Conservation (phyloP, 2,329 filamentous ascomycete species). For the Cytospora piceicola region DNA sequence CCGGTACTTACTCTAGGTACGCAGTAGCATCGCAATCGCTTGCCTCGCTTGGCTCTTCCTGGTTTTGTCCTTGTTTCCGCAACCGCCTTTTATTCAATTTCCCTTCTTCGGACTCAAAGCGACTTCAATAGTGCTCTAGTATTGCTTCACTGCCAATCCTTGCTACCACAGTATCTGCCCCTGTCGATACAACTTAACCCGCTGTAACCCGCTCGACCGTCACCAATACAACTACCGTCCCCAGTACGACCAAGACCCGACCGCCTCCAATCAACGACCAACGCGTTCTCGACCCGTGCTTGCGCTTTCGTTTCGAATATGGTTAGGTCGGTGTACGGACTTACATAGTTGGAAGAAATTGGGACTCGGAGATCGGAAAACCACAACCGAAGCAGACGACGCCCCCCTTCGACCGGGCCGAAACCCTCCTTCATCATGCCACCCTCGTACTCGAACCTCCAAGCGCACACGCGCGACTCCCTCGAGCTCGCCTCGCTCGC, state of each 20-base stretch:
- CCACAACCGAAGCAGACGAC: constrained; percentile 12
- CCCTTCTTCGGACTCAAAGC: background rate
- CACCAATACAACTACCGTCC: background rate
- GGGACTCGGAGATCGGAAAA: constrained; percentile 17
- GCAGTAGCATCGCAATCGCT: background rate
- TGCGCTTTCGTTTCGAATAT: constrained; percentile 21
- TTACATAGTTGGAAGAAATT: constrained; percentile 18
- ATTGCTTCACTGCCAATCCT: constrained; percentile 5
- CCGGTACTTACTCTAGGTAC: background rate
- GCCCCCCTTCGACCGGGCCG: background rate
- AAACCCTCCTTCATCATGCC: constrained; percentile 40
- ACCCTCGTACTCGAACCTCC: constrained; percentile 49
- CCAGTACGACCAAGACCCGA: background rate
- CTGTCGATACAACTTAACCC: background rate
- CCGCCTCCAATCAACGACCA: background rate
- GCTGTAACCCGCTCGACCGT: constrained; percentile 1
- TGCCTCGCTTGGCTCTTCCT: background rate
- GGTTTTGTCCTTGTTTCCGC: constrained; percentile 10
- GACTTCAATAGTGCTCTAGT: background rate
- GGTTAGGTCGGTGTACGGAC: constrained; percentile 11
- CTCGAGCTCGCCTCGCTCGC: constrained; percentile 95
- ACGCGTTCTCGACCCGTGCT: background rate
- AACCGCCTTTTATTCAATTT: constrained; percentile 17
- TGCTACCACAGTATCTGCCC: background rate
- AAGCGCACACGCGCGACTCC: constrained; percentile 74